Base-by-base conservation (phyloP, 306 rosid genomes). In the Dalbergia oliveri region DNA sequence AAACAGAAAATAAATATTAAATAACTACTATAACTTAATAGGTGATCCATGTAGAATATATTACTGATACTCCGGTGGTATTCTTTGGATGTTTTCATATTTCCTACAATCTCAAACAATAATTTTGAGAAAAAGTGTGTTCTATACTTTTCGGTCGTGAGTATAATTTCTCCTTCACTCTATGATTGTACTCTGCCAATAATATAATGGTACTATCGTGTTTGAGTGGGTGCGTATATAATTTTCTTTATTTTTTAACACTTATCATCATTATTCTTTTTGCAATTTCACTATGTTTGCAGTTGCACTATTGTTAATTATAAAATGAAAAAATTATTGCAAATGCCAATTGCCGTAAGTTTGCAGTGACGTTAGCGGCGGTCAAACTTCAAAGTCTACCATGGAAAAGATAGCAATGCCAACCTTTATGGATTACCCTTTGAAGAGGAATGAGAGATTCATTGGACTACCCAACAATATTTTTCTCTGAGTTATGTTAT, bases 321-420 rank as follows among this genome's bases (percentile, higher is more conserved):
- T 3, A 47, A 47, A 47, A 56, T 58, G 19, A 5, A 13, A 33
- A 13, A 60, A 26, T 1, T 26, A 26, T 26, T 2, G 31, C 0
- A 14, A 5, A 13, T 35, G 18, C 11, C 14, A 34, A 49, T 2
- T 62, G 16, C 19, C 15, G 12, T 21, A 58, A 58, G 43, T 9
- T 35, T 14, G 12, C 5, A 34, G 12, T 9, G 9, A 6, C 0
- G 14, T 12, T 49, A 23, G 73, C 75, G 44, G 60, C 44, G 60
- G 76, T 72, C 76, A 54, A 54, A 53, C 51, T 53, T 53, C 76
- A 54, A 54, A 72, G 65, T 72, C 50, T 1, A 78, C 47, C 47
- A 1, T 31, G 8, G 74, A 49, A 66, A 23, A 37, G 49, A 66
- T 67, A 43, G 0, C 47, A 41, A 67, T 66, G 75, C 67, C 59